Evolutionary conservation across 257 asterid species (phyloP).

Genomic region (Nicotiana tabacum): DNA sequence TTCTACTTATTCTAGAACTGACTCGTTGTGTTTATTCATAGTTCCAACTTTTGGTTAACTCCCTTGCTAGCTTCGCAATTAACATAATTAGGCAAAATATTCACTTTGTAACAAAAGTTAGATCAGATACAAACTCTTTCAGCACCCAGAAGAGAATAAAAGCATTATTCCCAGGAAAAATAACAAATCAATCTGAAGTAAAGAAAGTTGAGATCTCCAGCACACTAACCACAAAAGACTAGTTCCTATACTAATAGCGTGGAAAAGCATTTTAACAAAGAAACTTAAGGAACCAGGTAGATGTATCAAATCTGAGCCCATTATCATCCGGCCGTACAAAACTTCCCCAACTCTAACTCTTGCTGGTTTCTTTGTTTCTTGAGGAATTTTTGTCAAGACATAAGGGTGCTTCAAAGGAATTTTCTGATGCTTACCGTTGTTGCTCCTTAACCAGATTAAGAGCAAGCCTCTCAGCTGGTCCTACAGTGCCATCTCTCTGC

Average conservation of each 20-base stretch:
- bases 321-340: neutral
- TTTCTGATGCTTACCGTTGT: slow-evolving; percentile 52
- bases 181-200: neutral
- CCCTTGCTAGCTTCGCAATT: neutral
- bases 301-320: neutral
- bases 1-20: neutral
- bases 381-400: neutral
- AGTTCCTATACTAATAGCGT: neutral
- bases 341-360: neutral
- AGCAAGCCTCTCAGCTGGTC: slow-evolving; percentile 54
- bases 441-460: slow-evolving; percentile 76
- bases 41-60: neutral
- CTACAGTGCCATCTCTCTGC: slow-evolving; percentile 50
- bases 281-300: neutral
- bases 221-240: neutral
- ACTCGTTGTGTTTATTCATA: neutral
- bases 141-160: neutral
- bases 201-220: neutral
- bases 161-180: neutral
- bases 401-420: neutral
- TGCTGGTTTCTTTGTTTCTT: neutral
- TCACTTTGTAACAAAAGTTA: neutral
- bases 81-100: neutral
- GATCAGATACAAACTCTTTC: neutral
- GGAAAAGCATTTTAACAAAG: neutral